Evolutionary conservation across 129 eudicot genomes (phyloP), one percentile per base, ranked within the genome.

Genomic region (Cynara cardunculus): DNA sequence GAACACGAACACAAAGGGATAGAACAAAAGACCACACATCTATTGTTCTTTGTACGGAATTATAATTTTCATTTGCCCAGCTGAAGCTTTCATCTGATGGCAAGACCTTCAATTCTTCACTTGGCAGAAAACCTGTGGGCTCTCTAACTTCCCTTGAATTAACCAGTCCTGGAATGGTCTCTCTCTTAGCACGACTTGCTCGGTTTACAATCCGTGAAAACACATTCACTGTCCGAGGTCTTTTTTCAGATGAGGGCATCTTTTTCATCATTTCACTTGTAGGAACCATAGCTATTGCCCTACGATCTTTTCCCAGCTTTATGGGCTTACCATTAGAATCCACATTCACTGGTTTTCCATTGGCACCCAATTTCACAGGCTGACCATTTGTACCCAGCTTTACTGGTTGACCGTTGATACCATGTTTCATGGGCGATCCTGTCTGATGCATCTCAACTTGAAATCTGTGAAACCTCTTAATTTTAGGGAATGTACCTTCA

Each of bases 1-100:
- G 88, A 76, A 92, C 87, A 84, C 99, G 99, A 9, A 92, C 88
- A 74, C 97, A 93, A 35, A 96, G 82, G 25, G 95, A 89, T 70
- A 96, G 87, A 75, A 96, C 88, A 85, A 91, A 92, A 39, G 97
- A 88, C 99, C 99, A 96, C 64, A 96, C 93, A 35, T 96, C 97
- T 39, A 92, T 88, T 61, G 85, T 87, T 87, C 99, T 91, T 78
- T 92, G 97, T 32, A 84, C 69, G 11, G 95, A 89, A 72, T 91
- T 91, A 84, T 92, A 96, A 82, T 92, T 91, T 53, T 96, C 97
- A 76, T 85, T 91, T n/a, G 98, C 97, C 97, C 99, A 92, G 39
- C 96, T 90, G 85, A 92, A 96, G 66, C 89, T 88, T 84, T 88
- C 95, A 88, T 92, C 97, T 0, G 93, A 87, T 46, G 98, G 97